A percentile compares a stretch with the other conserved stretches of the same genome.
phyloP scores from a whole-genome alignment of 176 grass and related monocot genomes.

The Secale cereale region DNA sequence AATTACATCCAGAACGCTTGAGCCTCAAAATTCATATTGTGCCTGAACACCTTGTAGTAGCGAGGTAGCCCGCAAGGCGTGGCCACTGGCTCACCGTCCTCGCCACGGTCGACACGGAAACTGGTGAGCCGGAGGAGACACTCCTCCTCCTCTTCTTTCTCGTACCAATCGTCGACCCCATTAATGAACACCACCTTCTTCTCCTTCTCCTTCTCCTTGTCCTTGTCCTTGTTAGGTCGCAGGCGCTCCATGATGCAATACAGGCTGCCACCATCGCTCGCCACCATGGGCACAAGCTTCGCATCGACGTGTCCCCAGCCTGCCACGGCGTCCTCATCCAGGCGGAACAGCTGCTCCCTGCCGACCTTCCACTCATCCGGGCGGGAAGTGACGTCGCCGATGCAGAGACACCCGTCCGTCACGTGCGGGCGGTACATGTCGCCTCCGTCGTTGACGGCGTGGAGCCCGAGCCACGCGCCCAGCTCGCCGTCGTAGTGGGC shows the following conservation, averaged over 20 bases:
- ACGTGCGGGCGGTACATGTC: not conserved
- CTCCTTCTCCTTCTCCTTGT: no score
- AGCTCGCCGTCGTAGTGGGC: not conserved
- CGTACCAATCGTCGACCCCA: no score
- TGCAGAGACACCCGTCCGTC: not conserved
- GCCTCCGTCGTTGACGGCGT: not conserved
- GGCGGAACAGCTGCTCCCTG: not conserved
- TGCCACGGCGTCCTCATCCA: not conserved
- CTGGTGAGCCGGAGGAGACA: not conserved
- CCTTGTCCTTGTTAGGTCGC: no score
- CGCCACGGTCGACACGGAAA: not conserved
- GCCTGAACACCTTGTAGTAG: not conserved
- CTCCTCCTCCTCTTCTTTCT: not conserved
- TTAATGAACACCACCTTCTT: not conserved
- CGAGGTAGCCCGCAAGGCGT: not conserved
- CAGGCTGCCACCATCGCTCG: not conserved
- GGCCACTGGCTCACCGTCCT: not conserved
- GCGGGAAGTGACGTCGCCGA: not conserved
- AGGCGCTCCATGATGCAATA: no score
- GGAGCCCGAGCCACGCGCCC: not conserved
- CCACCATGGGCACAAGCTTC: not conserved
- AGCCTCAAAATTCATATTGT: not conserved
- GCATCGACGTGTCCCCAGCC: not conserved
- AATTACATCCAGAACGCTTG: not conserved
- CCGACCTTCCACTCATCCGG: not conserved